Evolutionary conservation across 1,139 yeast genomes (phyloP).

Genomic region (Komagataea norvegica): DNA sequence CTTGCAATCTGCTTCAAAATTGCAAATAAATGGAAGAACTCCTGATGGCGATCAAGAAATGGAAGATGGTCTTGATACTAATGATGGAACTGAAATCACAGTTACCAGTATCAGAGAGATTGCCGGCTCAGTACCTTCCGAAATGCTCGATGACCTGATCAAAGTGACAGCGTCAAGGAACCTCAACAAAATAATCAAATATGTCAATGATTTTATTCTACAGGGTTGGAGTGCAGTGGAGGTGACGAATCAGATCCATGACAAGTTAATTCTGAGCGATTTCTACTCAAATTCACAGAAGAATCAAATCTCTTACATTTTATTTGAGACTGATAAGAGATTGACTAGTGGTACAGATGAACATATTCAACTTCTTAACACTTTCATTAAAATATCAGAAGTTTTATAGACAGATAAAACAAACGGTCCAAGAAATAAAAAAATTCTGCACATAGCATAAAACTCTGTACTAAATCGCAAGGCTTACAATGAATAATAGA

Average conservation of each 20-base stretch:
- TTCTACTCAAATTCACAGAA: conserved; percentile 51
- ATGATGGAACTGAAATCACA: conserved; percentile 33
- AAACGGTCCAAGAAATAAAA: too few relatives aligned
- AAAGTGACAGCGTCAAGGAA: conserved; percentile 35
- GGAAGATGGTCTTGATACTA: conserved; percentile 6
- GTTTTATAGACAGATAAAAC: conserved; percentile 31
- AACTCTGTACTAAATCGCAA: too few relatives aligned
- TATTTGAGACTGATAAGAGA: conserved; percentile 73
- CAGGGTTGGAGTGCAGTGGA: conserved; percentile 90
- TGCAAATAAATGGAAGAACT: conserved; percentile 35
- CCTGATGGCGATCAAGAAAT: conserved; percentile 22
- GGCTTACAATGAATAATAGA: too few relatives aligned
- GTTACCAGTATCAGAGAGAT: conserved; percentile 56
- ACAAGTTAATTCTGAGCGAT: conserved; percentile 58
- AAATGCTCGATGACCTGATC: conserved; percentile 43
- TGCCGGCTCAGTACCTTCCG: conserved; percentile 79
- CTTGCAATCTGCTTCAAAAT: conserved; percentile 79
- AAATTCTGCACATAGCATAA: too few relatives aligned
- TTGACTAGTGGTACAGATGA: conserved; percentile 89
- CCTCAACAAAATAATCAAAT: conserved; percentile 38
- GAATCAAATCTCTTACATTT: conserved; percentile 53
- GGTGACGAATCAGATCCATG: conserved; percentile 76
- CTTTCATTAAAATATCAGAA: conserved; percentile 54
- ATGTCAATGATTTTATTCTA: conserved; percentile 52
- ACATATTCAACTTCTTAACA: conserved; percentile 73